Conservation (phyloP, 106 monocot species). For the Ottelia alismoides region DNA sequence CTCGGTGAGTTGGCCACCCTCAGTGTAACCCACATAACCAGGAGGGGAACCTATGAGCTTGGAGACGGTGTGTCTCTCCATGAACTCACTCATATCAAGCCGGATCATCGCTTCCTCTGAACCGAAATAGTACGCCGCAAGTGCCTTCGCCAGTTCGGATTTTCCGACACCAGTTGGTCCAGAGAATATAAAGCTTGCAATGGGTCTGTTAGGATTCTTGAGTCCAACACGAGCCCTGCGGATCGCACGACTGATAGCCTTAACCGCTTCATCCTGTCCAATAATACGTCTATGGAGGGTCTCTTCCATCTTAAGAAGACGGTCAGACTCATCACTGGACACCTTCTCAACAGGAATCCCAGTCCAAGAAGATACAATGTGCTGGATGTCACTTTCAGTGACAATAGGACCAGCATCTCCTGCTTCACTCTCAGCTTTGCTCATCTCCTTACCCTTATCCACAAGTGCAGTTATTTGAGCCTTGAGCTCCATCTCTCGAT, state of each 20-base stretch:
- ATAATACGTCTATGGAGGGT: conserved; percentile 7
- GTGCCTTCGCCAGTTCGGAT: conserved; percentile 15
- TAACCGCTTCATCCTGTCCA: conserved; percentile 17
- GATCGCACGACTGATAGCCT: conserved; percentile 13
- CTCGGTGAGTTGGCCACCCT: conserved; percentile 14
- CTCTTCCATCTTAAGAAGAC: conserved; percentile 14
- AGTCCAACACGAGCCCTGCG: conserved; percentile 12
- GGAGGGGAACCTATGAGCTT: conserved; percentile 23
- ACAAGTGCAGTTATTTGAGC: conserved; percentile 16
- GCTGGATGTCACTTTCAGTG: conserved; percentile 18
- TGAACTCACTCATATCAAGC: conserved; percentile 25
- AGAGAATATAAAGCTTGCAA: conserved; percentile 15
- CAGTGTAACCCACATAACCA: conserved; percentile 14
- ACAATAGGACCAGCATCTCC: conserved; percentile 20
- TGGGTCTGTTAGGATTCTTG: conserved; percentile 14
- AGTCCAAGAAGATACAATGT: conserved; percentile 20
- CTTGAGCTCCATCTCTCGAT: conserved; percentile 23
- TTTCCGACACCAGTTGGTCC: conserved; percentile 23
- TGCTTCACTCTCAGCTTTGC: conserved; percentile 15
- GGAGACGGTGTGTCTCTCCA: conserved; percentile 20
- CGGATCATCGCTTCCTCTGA: conserved; percentile 26
- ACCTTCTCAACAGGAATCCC: conserved; percentile 15
- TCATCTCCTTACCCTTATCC: conserved; percentile 21
- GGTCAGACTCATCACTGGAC: conserved; percentile 13
- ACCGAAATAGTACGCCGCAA: conserved; percentile 20